Conservation (phyloP, 345 rosid genomes). For the Erodium maritimum region DNA sequence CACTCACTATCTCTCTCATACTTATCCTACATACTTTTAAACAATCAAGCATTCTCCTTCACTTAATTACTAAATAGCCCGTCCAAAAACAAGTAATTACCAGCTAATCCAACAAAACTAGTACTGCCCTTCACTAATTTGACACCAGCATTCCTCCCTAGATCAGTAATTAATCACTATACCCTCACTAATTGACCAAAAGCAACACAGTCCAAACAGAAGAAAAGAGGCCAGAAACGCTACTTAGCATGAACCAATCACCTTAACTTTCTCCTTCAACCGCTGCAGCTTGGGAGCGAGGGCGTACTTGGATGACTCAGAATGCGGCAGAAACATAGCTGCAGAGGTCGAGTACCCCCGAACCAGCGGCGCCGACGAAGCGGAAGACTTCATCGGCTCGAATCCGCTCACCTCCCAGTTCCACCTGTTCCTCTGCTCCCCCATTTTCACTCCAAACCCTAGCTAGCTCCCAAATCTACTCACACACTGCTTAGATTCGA, state of each 20-base stretch:
- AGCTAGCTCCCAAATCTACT: slow-evolving; percentile 5
- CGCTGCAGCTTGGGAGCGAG: slow-evolving; percentile 37
- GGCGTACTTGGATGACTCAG: slow-evolving; percentile 32
- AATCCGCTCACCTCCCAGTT: slow-evolving; percentile 97
- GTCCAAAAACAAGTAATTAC: not conserved
- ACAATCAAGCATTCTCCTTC: not conserved
- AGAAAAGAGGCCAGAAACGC: too few species aligned
- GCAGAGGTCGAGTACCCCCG: slow-evolving; percentile 54
- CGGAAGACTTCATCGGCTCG: slow-evolving; percentile 51
- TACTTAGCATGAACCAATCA: not conserved
- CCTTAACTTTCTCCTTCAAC: slow-evolving; percentile 45
- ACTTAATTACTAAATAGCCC: not conserved
- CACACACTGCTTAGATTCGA: slow-evolving; percentile 6
- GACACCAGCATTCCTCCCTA: not conserved
- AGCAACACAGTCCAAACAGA: too few species aligned
- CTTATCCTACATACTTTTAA: not conserved
- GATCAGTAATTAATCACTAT: not conserved
- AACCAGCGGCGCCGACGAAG: slow-evolving; percentile 12
- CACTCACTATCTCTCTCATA: not conserved
- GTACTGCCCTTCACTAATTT: too few species aligned
- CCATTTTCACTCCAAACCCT: slow-evolving; percentile 28
- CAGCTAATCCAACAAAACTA: too few species aligned
- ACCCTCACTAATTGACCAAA: too few species aligned
- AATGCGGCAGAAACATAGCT: slow-evolving; percentile 20
- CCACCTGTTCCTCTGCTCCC: slow-evolving; percentile 80